These are phyloP conservation scores for Jatropha curcas DNA, from an alignment of 345 rosid genomes.

Conservation along the genomic window DNA sequence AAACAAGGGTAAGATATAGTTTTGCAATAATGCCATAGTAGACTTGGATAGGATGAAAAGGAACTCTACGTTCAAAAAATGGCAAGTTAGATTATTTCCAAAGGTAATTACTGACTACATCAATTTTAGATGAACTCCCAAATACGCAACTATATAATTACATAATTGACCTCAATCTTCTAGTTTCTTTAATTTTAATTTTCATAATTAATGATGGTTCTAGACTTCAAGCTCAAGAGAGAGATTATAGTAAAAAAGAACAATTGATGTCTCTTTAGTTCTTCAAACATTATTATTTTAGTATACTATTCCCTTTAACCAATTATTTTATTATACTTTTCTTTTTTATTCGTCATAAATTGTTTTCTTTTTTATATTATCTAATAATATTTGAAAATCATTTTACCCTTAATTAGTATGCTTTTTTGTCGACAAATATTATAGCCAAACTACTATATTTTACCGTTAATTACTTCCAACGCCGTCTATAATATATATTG, in stretches of 20 bases:
- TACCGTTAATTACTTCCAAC: no score
- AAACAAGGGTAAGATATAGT: not conserved
- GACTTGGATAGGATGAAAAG: not conserved
- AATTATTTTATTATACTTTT: no score
- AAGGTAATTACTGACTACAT: not conserved
- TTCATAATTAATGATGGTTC: not conserved
- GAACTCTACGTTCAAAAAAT: not conserved
- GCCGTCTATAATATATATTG: no score
- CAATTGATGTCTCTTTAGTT: not conserved
- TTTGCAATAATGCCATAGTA: not conserved
- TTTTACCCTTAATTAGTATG: no score
- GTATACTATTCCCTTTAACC: no score
- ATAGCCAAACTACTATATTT: no score
- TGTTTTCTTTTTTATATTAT: no score
- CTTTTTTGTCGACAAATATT: no score
- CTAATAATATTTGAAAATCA: no score
- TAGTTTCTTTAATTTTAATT: not conserved
- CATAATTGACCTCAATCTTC: not conserved
- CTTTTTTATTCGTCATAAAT: no score
- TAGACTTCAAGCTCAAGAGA: not conserved
- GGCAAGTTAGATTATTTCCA: not conserved
- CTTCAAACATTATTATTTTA: no score
- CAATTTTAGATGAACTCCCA: not conserved
- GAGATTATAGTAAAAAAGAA: no score
- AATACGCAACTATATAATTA: constrained; percentile 5